Evolutionary conservation across 768 basidiomycete genomes (phyloP).

Genomic region (Termitomyces heimii): DNA sequence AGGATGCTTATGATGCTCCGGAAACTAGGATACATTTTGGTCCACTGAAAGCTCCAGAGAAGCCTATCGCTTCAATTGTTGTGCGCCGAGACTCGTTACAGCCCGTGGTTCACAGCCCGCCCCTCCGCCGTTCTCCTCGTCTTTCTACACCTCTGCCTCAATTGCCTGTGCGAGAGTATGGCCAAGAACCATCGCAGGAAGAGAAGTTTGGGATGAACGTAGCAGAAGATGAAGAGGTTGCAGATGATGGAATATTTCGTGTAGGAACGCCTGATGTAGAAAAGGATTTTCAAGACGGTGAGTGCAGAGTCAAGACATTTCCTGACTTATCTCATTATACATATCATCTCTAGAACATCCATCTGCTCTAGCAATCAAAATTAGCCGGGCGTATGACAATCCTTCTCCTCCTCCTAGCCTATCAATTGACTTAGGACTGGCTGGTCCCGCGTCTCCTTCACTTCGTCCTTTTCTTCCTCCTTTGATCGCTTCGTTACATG

Average conservation of each 20-base stretch:
- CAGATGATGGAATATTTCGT: slow-evolving; percentile 23
- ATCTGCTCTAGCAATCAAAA: slow-evolving; percentile 56
- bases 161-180: slow-evolving; percentile 11
- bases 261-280: slow-evolving; percentile 47
- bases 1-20: slow-evolving; percentile 36
- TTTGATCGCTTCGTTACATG: background rate
- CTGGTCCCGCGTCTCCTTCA: background rate
- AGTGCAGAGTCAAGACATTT: slow-evolving; percentile 17
- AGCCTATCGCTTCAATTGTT: slow-evolving; percentile 31
- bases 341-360: slow-evolving; percentile 50
- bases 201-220: slow-evolving; percentile 13
- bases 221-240: slow-evolving; percentile 24
- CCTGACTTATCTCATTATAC: slow-evolving; percentile 6
- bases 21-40: slow-evolving; percentile 44
- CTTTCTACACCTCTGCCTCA: slow-evolving; percentile 34
- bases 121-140: slow-evolving; percentile 46
- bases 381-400: slow-evolving; percentile 67
- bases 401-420: slow-evolving; percentile 53
- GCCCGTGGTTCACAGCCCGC: slow-evolving; percentile 14
- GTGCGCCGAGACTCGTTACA: slow-evolving; percentile 22
- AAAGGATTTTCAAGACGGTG: slow-evolving; percentile 36
- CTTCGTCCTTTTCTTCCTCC: background rate
- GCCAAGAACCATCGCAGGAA: background rate
- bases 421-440: background rate
- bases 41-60: slow-evolving; percentile 48